A percentile compares a stretch with the other conserved stretches of the same genome.
phyloP scores from a whole-genome alignment of 768 basidiomycete genomes.

The Pulveroboletus sp. region DNA sequence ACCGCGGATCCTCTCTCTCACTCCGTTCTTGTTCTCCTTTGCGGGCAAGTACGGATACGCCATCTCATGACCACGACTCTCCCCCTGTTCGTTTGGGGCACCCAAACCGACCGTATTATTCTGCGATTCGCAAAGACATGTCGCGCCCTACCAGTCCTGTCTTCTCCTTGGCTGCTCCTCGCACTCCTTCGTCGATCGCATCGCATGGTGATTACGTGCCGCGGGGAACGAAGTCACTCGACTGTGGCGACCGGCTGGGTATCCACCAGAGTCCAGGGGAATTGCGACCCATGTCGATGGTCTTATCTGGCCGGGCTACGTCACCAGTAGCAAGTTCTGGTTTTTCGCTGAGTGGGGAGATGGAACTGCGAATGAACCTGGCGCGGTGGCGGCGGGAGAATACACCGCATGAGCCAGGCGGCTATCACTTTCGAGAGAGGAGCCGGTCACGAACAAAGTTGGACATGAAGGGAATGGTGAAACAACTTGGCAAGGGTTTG shows the following conservation, averaged over 20 bases:
- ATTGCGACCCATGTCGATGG: conserved; percentile 29
- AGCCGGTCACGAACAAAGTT: conserved; percentile 14
- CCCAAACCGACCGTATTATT: conserved; percentile 51
- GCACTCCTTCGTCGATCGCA: conserved; percentile 25
- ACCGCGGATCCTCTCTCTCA: conserved; percentile 24
- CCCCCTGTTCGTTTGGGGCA: conserved; percentile 42
- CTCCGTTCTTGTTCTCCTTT: conserved; percentile 20
- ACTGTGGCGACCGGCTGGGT: conserved; percentile 20
- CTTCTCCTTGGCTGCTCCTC: conserved; percentile 22
- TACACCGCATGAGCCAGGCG: conserved; percentile 28
- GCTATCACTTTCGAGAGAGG: conserved; percentile 29
- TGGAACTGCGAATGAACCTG: conserved; percentile 52
- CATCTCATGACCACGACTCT: conserved; percentile 19
- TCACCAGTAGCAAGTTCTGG: conserved; percentile 29
- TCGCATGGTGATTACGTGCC: conserved; percentile 21
- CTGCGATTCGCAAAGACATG: conserved; percentile 47
- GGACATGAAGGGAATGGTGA: conserved; percentile 25
- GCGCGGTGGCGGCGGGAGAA: conserved; percentile 35
- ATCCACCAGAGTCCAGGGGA: conserved; percentile 15
- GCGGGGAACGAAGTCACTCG: conserved; percentile 33
- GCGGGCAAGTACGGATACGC: conserved; percentile 19
- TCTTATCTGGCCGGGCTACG: conserved; percentile 16
- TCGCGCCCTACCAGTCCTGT: conserved; percentile 38
- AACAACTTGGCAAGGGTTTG: conserved; percentile 28
- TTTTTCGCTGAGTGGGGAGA: conserved; percentile 57